These are phyloP conservation scores for Trichoderma erinaceum DNA, from an alignment of 495 filamentous ascomycete genomes.

Conservation along the genomic window DNA sequence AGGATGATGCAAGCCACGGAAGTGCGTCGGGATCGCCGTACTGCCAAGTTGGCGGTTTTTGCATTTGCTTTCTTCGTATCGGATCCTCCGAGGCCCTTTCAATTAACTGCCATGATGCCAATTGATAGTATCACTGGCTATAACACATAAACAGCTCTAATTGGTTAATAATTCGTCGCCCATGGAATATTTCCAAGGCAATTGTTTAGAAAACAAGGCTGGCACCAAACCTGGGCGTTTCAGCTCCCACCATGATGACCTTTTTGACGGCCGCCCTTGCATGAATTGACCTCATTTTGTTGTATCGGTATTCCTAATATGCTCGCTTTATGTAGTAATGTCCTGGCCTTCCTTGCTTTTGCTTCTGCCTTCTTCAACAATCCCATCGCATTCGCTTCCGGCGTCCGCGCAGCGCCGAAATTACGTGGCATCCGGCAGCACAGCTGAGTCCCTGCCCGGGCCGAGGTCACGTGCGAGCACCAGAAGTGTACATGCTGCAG, in stretches of 20 bases:
- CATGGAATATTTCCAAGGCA: no score
- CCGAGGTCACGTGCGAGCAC: not conserved
- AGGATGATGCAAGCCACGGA: no score
- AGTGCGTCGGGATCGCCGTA: no score
- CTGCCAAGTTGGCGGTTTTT: no score
- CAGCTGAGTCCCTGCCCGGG: not conserved
- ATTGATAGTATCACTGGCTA: no score
- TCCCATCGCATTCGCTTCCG: not conserved
- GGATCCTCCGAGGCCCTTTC: no score
- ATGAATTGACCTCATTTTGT: not conserved
- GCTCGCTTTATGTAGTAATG: not conserved
- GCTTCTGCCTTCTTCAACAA: not conserved
- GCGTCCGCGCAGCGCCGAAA: conserved; percentile 11
- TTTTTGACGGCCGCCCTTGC: not conserved
- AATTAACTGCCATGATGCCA: no score
- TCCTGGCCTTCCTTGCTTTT: not conserved
- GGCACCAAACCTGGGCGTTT: not conserved
- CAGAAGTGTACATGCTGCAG: not conserved
- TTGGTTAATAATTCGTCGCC: no score
- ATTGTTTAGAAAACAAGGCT: not conserved
- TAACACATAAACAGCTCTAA: no score
- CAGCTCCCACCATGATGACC: not conserved
- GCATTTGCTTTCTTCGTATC: no score
- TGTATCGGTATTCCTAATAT: not conserved
- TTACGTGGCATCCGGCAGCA: not conserved